Evolutionary conservation across 1,139 yeast species (phyloP).

Genomic region (Sugiyamaella xylanicola): DNA sequence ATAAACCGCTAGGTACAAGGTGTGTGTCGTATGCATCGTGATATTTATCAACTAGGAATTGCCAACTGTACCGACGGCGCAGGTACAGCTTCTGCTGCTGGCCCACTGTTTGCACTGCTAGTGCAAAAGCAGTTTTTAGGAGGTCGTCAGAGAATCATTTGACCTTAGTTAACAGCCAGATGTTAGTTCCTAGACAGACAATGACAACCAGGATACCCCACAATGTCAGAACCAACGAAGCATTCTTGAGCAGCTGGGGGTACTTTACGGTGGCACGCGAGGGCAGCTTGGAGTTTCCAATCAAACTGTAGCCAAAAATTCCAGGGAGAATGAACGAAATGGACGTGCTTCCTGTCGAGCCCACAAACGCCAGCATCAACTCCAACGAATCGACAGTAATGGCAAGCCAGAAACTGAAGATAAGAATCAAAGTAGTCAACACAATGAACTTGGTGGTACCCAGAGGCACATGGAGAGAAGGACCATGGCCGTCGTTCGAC

Average conservation of each 20-base stretch:
- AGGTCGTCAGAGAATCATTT: not conserved
- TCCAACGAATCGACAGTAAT: constrained; percentile 77
- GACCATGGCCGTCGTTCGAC: constrained; percentile 18
- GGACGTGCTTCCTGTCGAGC: constrained; percentile 93
- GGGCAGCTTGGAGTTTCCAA: constrained; percentile 25
- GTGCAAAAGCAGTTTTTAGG: not conserved
- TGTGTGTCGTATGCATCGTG: too few species aligned
- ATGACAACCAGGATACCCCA: constrained; percentile 84
- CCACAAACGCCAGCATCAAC: constrained; percentile 86
- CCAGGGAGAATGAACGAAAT: constrained; percentile 94
- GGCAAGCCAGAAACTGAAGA: constrained; percentile 71
- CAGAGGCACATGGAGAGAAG: constrained; percentile 47
- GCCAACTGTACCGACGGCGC: too few species aligned
- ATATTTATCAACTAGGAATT: too few species aligned
- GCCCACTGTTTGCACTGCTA: too few species aligned
- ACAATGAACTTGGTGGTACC: constrained; percentile 55
- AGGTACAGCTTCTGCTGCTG: too few species aligned
- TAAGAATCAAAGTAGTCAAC: constrained; percentile 67
- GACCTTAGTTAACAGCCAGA: constrained; percentile 38
- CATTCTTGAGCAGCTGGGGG: constrained; percentile 50
- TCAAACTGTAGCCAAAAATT: constrained; percentile 74
- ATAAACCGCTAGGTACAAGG: too few species aligned
- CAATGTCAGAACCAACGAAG: constrained; percentile 60
- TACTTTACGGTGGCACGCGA: constrained; percentile 25
- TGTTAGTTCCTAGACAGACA: constrained; percentile 74